Base-by-base conservation (phyloP, 1,139 yeast genomes). In the Meyerozyma guilliermondii region DNA sequence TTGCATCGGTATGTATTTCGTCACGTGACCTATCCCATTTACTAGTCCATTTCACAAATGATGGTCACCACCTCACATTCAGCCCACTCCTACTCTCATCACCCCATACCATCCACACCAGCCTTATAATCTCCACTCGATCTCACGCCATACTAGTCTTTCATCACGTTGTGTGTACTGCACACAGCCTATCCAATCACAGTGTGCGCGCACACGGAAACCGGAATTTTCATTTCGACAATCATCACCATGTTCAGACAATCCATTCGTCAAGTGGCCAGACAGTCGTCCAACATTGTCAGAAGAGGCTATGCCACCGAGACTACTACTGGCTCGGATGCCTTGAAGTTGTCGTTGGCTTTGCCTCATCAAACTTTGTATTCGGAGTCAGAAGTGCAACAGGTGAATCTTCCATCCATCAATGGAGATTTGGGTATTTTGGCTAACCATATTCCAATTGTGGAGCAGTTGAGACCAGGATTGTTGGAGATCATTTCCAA, bases 371-470 rank as follows among this genome's bases (percentile, higher is more conserved):
- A 83, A 68, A 81, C 83, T 54, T 63, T 80, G 62, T 71, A 71
- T 60, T 58, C 74, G 38, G 76, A 72, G 49, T 62, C 67, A 51
- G 69, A 66, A 68, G 85, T 66, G 45, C 81, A 86, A 55, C 99
- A 92, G 76, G 98, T 94, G 56, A 92, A 92, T 75, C 78, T 92
- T 58, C 98, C 99, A 61, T 92, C 96, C 50, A 79, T 87, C 61
- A 84, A 95, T 54, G 99, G 99, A 66, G 95, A 87, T 65, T 81
- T 92, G 70, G 99, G 99, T 87, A 81, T 92, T 54, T 77, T 92
- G 64, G 97, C 98, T 59, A 85, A 88, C 76, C 99, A 92, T 80
- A 96, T 92, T 63, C 98, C 99, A 60, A 83, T 87, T 62, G 91
- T 92, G 53, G 98, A 94, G 74, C 96, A 94, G 78, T 82, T 92